Base-by-base conservation (phyloP, 768 basidiomycete species). In the Russula emetica region DNA sequence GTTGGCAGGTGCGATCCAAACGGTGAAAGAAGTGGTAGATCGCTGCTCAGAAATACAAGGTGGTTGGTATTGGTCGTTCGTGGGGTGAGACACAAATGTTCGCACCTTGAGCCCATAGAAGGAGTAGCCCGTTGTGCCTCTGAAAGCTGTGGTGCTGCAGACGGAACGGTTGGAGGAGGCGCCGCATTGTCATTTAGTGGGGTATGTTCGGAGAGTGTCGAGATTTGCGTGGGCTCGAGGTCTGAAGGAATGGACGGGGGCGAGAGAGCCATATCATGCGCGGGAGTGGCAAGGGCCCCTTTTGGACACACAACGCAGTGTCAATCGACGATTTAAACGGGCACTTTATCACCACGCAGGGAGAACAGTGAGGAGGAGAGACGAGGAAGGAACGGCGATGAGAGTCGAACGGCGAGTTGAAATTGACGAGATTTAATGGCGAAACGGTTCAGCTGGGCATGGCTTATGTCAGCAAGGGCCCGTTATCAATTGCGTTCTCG, bases 1-100 rank as follows among this genome's bases (percentile, higher is more conserved):
- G 74, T 75, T 11, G 74, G 74, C 2, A 74, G 64, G 40, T 76
- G 74, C 0, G 53, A 49, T n/a, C 57, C 59, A 40, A 68, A 57
- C 9, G 67, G 66, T 2, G 67, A 65, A 13, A 51, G 45, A 20
- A 49, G 24, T n/a, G 58, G 58, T 28, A 58, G 24, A 60, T 63
- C 38, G 63, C 61, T 63, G 56, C 9, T 44, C 30, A 32, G 10
- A 38, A 32, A 53, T 0, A 34, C 34, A 50, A 30, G 26, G 7
- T 5, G 5, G 45, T 61, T 20, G 42, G 22, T n/a, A 24, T 56
- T 14, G 11, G 2, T 38, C 20, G 10, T 13, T 14, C 7, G 22
- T 20, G 24, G 32, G 26, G 9, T 7, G 13, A 24, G 40, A n/a
- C 4, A 26, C 5, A 42, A 44, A n/a, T n/a, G 45, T 22, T 32